phyloP scores from a whole-genome alignment of 441 rosid species.

The Gossypium davidsonii region DNA sequence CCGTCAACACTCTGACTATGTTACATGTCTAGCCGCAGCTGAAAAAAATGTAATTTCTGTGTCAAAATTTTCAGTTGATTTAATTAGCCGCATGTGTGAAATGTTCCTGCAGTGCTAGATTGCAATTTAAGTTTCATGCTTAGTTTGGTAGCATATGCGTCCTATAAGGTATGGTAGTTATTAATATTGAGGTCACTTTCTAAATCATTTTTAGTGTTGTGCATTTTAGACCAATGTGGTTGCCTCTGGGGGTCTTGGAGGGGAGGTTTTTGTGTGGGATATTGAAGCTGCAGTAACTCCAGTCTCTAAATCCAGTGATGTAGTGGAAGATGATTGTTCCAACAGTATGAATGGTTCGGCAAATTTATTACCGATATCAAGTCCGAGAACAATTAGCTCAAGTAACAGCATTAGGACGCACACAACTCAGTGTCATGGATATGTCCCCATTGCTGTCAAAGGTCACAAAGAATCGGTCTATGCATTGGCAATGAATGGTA shows the following conservation, averaged over 20 bases:
- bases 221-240: conserved; percentile 77
- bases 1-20: conserved; percentile 96
- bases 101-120: conserved; percentile 20
- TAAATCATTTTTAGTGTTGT: conserved; percentile 58
- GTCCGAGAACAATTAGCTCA: conserved; percentile 73
- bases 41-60: conserved; percentile 79
- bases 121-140: conserved; percentile 17
- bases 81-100: conserved; percentile 22
- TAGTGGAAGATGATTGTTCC: conserved; percentile 67
- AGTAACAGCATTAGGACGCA: conserved; percentile 75
- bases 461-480: conserved; percentile 99
- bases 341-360: conserved; percentile 56
- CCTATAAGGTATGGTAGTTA: conserved; percentile 5
- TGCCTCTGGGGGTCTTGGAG: conserved; percentile 99
- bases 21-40: conserved; percentile 90
- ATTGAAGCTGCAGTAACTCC: conserved; percentile 81
- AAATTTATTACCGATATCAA: conserved; percentile 54
- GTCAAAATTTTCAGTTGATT: conserved; percentile 20
- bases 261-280: conserved; percentile 97
- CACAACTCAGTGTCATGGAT: conserved; percentile 61
- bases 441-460: conserved; percentile 73
- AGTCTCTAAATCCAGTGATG: conserved; percentile 58
- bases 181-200: conserved; percentile 32
- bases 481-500: conserved; percentile 92
- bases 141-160: conserved; percentile 8